These are phyloP conservation scores for Trichophyton benhamiae DNA, from an alignment of 2,329 filamentous ascomycete genomes.

Conservation along the genomic window DNA sequence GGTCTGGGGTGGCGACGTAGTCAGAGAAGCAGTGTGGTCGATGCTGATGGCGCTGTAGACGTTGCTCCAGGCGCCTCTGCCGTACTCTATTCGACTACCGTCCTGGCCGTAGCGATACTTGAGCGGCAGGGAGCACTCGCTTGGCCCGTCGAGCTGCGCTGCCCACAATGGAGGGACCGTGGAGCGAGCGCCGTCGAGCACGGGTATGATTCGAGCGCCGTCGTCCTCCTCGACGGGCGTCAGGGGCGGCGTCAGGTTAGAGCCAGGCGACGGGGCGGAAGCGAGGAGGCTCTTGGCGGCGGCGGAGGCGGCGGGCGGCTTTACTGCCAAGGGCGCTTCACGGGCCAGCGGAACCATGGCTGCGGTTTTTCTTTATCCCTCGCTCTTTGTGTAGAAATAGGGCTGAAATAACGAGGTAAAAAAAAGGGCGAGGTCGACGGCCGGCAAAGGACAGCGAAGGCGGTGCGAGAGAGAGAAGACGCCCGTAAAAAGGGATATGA, in stretches of 20 bases:
- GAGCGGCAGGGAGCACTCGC: slow-evolving; percentile 25
- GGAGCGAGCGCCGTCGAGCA: not conserved
- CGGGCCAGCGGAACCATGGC: not conserved
- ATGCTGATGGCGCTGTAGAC: slow-evolving; percentile 30
- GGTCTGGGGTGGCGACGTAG: slow-evolving; percentile 21
- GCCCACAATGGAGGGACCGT: not conserved
- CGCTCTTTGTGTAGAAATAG: not conserved
- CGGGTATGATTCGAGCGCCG: not conserved
- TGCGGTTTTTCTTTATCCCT: no score
- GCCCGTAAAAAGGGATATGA: not conserved
- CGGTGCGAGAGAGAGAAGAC: not conserved
- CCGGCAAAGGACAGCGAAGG: not conserved
- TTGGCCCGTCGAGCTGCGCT: slow-evolving; percentile 10
- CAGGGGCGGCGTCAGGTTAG: slow-evolving; percentile 24
- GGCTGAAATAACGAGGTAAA: not conserved
- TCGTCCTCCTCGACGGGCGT: slow-evolving; percentile 20
- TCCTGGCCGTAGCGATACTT: slow-evolving; percentile 20
- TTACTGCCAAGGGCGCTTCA: slow-evolving; percentile 8
- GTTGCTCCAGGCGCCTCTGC: slow-evolving; percentile 37
- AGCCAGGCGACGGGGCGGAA: slow-evolving; percentile 4
- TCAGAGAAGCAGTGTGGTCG: not conserved
- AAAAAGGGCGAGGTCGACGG: not conserved
- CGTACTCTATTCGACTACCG: slow-evolving; percentile 29
- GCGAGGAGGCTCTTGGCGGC: slow-evolving; percentile 7
- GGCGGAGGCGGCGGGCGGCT: slow-evolving; percentile 4